Percentiles rank a stretch among this genome's conserved stretches.
Conservation (phyloP, 1,284 basidiomycete species). For the Irpex sp. region DNA sequence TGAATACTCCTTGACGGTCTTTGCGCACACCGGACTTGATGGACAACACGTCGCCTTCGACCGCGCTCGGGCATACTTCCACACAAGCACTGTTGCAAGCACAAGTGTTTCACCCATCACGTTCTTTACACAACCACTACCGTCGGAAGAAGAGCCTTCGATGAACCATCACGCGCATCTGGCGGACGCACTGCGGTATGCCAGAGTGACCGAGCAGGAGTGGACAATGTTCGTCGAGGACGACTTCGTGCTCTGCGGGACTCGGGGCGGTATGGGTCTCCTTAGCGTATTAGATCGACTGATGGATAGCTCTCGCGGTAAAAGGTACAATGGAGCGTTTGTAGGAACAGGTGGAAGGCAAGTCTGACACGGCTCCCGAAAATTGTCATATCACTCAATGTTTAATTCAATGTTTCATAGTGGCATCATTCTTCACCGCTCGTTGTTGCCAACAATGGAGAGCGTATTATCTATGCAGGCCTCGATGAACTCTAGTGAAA, state of each 20-base stretch:
- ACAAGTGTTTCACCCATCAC: not conserved
- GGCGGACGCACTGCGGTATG: constrained; percentile 7
- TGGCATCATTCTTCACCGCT: constrained; percentile 7
- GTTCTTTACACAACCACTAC: not conserved
- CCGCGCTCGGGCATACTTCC: constrained; percentile 5
- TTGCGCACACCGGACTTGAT: constrained; percentile 5
- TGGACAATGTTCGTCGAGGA: constrained; percentile 15
- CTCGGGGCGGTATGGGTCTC: constrained; percentile 3
- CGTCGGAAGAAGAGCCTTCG: not conserved
- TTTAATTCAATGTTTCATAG: not conserved
- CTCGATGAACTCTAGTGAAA: not conserved
- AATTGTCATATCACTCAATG: too few species aligned
- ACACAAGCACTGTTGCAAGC: not conserved
- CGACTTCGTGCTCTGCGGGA: constrained; percentile 10
- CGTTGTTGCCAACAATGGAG: constrained; percentile 3
- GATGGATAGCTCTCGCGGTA: not conserved
- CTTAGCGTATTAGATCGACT: constrained; percentile 1
- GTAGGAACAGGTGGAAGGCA: constrained; percentile 10
- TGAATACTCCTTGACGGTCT: constrained; percentile 1
- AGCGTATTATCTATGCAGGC: constrained; percentile 1
- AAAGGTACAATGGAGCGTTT: constrained; percentile 3
- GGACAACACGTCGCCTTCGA: constrained; percentile 7
- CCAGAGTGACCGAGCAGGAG: constrained; percentile 1
- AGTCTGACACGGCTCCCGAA: not conserved
- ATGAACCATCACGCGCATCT: constrained; percentile 6